phyloP scores from a whole-genome alignment of 495 filamentous ascomycete genomes.

The Aspergillus ellipticus region DNA sequence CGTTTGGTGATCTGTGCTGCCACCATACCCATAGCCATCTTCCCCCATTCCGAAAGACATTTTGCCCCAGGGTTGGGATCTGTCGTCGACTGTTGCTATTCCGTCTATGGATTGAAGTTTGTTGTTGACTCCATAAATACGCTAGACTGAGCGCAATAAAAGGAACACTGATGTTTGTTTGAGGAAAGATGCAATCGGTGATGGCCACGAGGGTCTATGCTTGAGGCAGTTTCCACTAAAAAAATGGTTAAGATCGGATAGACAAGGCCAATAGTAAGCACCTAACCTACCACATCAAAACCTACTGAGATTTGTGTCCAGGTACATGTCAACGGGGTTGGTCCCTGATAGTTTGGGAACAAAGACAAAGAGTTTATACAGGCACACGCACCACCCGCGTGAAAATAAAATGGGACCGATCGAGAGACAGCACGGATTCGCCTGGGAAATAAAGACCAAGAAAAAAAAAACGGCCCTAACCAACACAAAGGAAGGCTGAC shows the following conservation, averaged over 20 bases:
- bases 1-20: neutral
- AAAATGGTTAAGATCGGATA: neutral
- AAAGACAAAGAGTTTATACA: conserved; percentile 19
- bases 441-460: neutral
- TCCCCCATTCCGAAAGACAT: neutral
- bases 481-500: conserved; percentile 15
- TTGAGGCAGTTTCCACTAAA: neutral
- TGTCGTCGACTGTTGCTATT: neutral
- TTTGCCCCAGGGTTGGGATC: neutral
- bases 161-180: neutral
- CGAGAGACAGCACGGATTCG: neutral
- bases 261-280: neutral
- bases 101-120: neutral
- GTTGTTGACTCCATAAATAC: neutral
- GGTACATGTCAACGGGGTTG: neutral
- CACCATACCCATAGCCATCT: neutral
- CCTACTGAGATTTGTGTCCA: neutral
- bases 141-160: neutral
- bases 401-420: conserved; percentile 13
- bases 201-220: neutral
- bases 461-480: neutral
- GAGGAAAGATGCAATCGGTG: neutral
- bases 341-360: neutral
- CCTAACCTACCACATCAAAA: neutral
- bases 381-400: neutral